These are phyloP conservation scores for Silybum marianum DNA, from an alignment of 129 eudicot genomes.

Conservation along the genomic window DNA sequence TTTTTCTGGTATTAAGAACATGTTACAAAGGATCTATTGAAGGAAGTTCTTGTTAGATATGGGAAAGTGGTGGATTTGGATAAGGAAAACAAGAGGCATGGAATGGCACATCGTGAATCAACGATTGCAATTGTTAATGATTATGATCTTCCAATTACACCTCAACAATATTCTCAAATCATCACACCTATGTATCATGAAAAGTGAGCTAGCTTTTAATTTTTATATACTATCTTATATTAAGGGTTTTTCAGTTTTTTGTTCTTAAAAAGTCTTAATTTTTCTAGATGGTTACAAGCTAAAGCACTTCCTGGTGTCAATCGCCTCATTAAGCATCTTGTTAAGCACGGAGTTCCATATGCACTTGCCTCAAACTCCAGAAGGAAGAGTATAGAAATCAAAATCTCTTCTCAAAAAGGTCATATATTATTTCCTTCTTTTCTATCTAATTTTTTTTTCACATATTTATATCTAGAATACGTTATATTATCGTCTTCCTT, in stretches of 20 bases:
- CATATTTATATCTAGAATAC: neutral
- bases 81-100: constrained; percentile 68
- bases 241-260: neutral
- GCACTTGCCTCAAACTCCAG: constrained; percentile 84
- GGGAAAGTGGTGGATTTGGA: constrained; percentile 73
- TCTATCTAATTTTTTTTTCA: neutral
- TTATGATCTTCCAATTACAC: constrained; percentile 73
- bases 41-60: constrained; percentile 66
- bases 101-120: constrained; percentile 60
- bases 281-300: constrained; percentile 69
- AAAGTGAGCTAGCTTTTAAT: constrained; percentile 46
- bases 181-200: constrained; percentile 69
- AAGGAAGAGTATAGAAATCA: constrained; percentile 53
- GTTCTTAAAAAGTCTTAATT: neutral
- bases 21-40: constrained; percentile 47
- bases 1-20: constrained; percentile 42
- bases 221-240: neutral
- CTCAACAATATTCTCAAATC: constrained; percentile 52
- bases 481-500: neutral
- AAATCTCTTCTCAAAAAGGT: constrained; percentile 75
- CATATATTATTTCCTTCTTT: neutral
- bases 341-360: constrained; percentile 58
- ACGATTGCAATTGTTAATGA: constrained; percentile 58
- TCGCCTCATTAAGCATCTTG: constrained; percentile 86
- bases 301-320: constrained; percentile 82